Evolutionary conservation across 78 protist species (phyloP), one percentile per base, ranked within the genome.

Genomic region (Tieghemostelium lacteum): DNA sequence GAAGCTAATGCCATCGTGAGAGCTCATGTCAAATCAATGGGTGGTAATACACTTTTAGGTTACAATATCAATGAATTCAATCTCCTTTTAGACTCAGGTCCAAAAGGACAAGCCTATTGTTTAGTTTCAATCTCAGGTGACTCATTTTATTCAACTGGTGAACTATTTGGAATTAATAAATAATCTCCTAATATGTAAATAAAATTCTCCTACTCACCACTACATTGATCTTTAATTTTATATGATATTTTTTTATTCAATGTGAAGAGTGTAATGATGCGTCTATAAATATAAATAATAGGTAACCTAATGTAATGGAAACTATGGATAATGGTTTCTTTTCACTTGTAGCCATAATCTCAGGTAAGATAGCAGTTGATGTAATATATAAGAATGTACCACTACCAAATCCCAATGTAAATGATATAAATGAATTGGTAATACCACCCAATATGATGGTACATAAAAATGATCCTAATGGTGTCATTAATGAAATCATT

Each of bases 21-120:
- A 65, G 78, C 94, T 3, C 94, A 87, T n/a, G 87, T 87, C 2
- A 36, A 65, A 16, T 42, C 75, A 7, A 55, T 88, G 24, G 96
- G 96, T 58, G 96, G 94, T n/a, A 93, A 93, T 69, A 94, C 92
- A 3, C 31, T 83, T n/a, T 57, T 87, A 37, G 71, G 85, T 28
- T 92, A 92, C 29, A 54, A 77, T 33, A 67, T 92, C 19, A 85
- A 92, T 33, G 86, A 80, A 34, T 73, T 88, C 39, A 70, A 61
- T 50, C 31, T 78, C 17, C 65, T 92, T 24, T 37, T 80, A 31
- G 89, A 92, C 29, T 62, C 63, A 52, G 88, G 92, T 28, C 73
- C 76, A 57, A 92, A 92, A 72, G 86, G 89, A 45, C 95, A 92
- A 39, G 86, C 88, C 2, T 92, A 92, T 28, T 85, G 86, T 6